Percentiles rank a stretch among this genome's conserved stretches.
phyloP scores from a whole-genome alignment of 495 filamentous ascomycete species.

The Xylaria curta region DNA sequence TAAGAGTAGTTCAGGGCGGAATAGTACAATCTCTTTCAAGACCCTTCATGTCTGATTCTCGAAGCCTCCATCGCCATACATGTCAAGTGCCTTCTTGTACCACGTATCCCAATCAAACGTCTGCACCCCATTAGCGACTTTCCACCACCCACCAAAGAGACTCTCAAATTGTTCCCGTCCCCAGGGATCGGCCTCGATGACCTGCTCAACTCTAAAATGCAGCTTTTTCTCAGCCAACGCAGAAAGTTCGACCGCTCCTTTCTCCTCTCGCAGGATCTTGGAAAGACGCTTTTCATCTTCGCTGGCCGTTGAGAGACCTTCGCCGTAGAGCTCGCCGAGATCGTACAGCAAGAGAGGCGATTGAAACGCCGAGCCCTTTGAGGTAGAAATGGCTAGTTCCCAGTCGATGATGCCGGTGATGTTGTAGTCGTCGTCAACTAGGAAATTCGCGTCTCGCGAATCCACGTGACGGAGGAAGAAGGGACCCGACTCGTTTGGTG shows the following conservation, averaged over 20 bases:
- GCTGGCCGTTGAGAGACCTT: constrained; percentile 32
- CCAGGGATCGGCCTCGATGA: constrained; percentile 31
- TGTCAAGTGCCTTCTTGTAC: constrained; percentile 29
- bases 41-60: constrained; percentile 16
- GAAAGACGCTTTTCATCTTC: constrained; percentile 32
- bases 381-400: constrained; percentile 41
- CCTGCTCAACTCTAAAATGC: constrained; percentile 31
- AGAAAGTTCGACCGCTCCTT: constrained; percentile 23
- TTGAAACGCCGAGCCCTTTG: constrained; percentile 31
- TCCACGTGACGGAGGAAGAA: constrained; percentile 47
- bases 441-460: constrained; percentile 46
- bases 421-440: constrained; percentile 46
- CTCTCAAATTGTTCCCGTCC: constrained; percentile 25
- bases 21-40: too few relatives aligned
- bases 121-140: constrained; percentile 25
- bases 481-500: constrained; percentile 31
- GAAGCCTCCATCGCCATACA: constrained; percentile 31
- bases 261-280: constrained; percentile 29
- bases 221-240: constrained; percentile 29
- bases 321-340: constrained; percentile 27
- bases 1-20: too few relatives aligned
- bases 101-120: constrained; percentile 30
- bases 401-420: constrained; percentile 49
- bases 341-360: constrained; percentile 32
- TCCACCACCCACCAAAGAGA: constrained; percentile 32